These are phyloP conservation scores for Linnemannia schmuckeri DNA, from an alignment of 192 early-diverging fungal genomes.

Conservation along the genomic window DNA sequence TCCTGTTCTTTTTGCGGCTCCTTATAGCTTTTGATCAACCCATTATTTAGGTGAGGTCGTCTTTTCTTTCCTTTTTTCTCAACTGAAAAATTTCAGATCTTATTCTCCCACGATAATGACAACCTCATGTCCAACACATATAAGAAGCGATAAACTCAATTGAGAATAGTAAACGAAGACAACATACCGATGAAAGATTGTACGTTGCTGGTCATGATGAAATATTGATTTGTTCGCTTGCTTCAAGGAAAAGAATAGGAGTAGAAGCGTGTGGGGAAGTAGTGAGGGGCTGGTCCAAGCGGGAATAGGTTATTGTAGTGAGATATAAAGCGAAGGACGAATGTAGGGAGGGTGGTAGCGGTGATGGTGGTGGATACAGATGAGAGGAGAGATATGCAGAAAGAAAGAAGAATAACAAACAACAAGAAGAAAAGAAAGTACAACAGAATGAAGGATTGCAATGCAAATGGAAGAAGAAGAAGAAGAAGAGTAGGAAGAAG, in stretches of 20 bases:
- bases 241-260: neutral
- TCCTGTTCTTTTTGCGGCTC: neutral
- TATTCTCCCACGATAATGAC: neutral
- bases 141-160: neutral
- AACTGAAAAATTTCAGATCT: slow-evolving; percentile 3
- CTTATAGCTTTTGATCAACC: no score
- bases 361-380: neutral
- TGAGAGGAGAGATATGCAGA: slow-evolving; percentile 3
- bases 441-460: neutral
- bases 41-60: neutral
- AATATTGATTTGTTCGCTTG: neutral
- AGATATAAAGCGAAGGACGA: neutral
- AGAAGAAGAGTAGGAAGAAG: neutral
- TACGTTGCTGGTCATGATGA: slow-evolving; percentile 42
- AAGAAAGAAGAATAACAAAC: neutral
- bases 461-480: slow-evolving; percentile 2
- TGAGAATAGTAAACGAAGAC: neutral
- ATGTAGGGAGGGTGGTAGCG: neutral
- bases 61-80: neutral
- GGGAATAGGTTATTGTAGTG: neutral
- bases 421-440: neutral
- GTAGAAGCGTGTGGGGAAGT: neutral
- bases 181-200: slow-evolving; percentile 50
- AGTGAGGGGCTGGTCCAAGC: neutral
- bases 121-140: neutral